These are phyloP conservation scores for Phaffia australis DNA, from an alignment of 768 basidiomycete species.

Conservation along the genomic window DNA sequence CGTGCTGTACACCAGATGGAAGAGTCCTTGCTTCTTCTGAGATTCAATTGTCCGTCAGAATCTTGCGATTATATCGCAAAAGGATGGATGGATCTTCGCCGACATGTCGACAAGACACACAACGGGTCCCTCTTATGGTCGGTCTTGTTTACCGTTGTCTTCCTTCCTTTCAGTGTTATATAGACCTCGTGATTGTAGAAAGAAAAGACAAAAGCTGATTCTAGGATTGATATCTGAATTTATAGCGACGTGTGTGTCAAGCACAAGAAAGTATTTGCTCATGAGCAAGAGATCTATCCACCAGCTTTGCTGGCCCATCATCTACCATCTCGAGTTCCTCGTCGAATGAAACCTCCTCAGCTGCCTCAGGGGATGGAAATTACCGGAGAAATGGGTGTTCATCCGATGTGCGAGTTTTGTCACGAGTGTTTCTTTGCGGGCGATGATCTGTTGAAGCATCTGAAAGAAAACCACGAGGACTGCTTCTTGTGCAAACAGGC, in stretches of 20 bases:
- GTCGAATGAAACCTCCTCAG: slow-evolving; percentile 33
- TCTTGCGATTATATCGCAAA: slow-evolving; percentile 72
- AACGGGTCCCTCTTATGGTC: slow-evolving; percentile 66
- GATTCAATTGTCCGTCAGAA: slow-evolving; percentile 84
- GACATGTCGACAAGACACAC: slow-evolving; percentile 68
- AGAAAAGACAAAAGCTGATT: neutral
- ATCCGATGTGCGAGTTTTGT: slow-evolving; percentile 56
- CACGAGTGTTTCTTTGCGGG: slow-evolving; percentile 85
- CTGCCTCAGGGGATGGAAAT: slow-evolving; percentile 22
- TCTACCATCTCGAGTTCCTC: slow-evolving; percentile 54
- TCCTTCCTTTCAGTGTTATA: neutral
- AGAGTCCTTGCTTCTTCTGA: slow-evolving; percentile 74
- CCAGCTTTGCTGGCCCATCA: slow-evolving; percentile 56
- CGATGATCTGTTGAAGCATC: slow-evolving; percentile 85
- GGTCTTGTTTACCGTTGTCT: slow-evolving; percentile 32
- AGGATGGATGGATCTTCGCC: slow-evolving; percentile 81
- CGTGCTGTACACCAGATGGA: slow-evolving; percentile 52
- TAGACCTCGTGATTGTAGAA: neutral
- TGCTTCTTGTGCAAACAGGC: slow-evolving; percentile 87
- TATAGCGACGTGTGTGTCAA: slow-evolving; percentile 73
- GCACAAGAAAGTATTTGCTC: slow-evolving; percentile 85
- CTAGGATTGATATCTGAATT: neutral
- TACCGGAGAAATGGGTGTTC: slow-evolving; percentile 28
- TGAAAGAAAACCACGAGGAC: slow-evolving; percentile 88
- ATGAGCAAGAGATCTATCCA: slow-evolving; percentile 81